Conservation (phyloP, 148 eudicot species). For the Camellia granthamiana region DNA sequence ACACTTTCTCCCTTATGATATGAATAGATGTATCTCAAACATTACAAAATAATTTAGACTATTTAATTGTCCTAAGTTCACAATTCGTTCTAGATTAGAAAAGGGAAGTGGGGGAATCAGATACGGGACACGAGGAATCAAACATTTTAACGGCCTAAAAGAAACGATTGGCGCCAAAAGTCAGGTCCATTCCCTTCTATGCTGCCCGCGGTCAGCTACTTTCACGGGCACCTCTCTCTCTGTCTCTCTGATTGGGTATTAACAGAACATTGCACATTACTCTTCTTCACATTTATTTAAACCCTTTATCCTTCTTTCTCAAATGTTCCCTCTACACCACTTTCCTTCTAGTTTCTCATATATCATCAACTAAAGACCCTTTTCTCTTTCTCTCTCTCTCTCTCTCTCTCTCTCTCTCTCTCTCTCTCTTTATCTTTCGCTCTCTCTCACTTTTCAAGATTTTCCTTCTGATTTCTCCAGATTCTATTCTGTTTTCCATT, state of each 20-base stretch:
- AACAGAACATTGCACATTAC: slow-evolving; percentile 22
- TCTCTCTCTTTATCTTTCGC: no score
- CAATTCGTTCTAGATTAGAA: no score
- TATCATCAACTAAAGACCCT: not conserved
- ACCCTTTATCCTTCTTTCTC: slow-evolving; percentile 4
- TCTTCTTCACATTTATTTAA: slow-evolving; percentile 17
- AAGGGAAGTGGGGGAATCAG: no score
- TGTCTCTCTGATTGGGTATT: not conserved
- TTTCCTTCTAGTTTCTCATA: not conserved
- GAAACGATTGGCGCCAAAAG: slow-evolving; percentile 17
- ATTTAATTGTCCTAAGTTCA: no score
- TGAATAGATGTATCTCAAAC: no score
- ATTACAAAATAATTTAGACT: no score
- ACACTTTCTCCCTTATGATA: no score
- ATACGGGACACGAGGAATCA: no score
- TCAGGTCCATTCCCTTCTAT: not conserved
- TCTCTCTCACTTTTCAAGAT: not conserved
- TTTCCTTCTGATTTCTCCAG: slow-evolving; percentile 15
- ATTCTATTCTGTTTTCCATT: slow-evolving; percentile 2
- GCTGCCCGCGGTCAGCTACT: slow-evolving; percentile 21
- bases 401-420: not conserved
- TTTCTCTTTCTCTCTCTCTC: not conserved
- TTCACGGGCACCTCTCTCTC: slow-evolving; percentile 18
- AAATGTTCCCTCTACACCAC: not conserved
- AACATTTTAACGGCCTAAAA: slow-evolving; percentile 18